Conservation (phyloP, 2,329 filamentous ascomycete species). For the Fusarium compactum region DNA sequence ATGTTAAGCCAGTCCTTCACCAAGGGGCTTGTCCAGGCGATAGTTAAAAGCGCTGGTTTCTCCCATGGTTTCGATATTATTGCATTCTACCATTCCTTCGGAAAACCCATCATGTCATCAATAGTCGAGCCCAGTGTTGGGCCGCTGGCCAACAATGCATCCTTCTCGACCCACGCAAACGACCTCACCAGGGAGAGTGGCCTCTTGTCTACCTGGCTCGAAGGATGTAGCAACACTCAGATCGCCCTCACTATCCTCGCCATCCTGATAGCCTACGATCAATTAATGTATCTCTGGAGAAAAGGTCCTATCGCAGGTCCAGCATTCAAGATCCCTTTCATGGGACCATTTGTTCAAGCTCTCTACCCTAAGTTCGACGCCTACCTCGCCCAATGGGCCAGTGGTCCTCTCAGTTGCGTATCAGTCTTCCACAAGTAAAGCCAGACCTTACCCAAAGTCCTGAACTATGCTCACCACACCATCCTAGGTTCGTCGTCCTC, state of each 20-base stretch:
- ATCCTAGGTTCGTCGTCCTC: constrained; percentile 78
- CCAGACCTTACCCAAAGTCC: accelerated
- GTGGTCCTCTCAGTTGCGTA: constrained; percentile 82
- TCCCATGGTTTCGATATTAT: background rate
- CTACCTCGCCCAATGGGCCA: constrained; percentile 82
- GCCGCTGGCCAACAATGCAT: constrained; percentile 8
- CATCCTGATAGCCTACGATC: constrained; percentile 55
- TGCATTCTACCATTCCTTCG: background rate
- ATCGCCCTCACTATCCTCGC: constrained; percentile 49
- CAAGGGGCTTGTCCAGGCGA: no score
- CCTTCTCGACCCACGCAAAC: background rate
- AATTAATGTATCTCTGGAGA: constrained; percentile 67
- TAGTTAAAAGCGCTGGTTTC: background rate
- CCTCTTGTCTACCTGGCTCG: constrained; percentile 21
- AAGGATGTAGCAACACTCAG: constrained; percentile 18
- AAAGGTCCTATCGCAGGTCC: constrained; percentile 75
- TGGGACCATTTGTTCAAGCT: constrained; percentile 82
- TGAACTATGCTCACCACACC: background rate
- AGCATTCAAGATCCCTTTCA: constrained; percentile 73
- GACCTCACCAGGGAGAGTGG: background rate
- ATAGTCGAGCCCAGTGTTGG: background rate
- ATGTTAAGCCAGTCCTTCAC: background rate
- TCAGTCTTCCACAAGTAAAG: constrained; percentile 85
- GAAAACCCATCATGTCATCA: background rate
- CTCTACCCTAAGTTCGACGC: constrained; percentile 78